Conservation (phyloP, 495 filamentous ascomycete genomes). For the Penicillium maclennaniae region DNA sequence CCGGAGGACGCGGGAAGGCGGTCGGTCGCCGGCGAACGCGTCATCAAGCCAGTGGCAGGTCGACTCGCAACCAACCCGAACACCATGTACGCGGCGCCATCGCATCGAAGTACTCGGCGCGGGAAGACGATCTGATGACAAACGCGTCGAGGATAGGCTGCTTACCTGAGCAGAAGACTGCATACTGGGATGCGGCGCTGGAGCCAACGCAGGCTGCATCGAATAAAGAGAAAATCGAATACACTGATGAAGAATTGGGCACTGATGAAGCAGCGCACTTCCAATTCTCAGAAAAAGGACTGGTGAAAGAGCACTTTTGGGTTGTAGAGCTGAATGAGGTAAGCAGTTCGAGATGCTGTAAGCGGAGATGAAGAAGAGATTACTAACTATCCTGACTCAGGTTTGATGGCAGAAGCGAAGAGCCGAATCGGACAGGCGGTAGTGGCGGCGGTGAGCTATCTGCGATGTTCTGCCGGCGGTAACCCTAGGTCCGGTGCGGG, state of each 20-base stretch:
- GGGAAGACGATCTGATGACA: slow-evolving; percentile 43
- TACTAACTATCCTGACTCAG: slow-evolving; percentile 18
- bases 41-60: slow-evolving; percentile 3
- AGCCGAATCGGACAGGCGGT: slow-evolving; percentile 12
- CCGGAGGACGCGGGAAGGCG: slow-evolving; percentile 8
- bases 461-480: background rate
- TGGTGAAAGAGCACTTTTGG: slow-evolving; percentile 16
- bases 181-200: slow-evolving; percentile 56
- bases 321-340: slow-evolving; percentile 37
- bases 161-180: slow-evolving; percentile 56
- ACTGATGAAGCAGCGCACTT: slow-evolving; percentile 2
- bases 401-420: slow-evolving; percentile 10
- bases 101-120: slow-evolving; percentile 21
- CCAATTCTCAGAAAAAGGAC: slow-evolving; percentile 6
- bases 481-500: no score
- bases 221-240: slow-evolving; percentile 9
- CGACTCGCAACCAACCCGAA: background rate
- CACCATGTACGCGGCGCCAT: slow-evolving; percentile 7
- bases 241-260: background rate
- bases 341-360: slow-evolving; percentile 35
- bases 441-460: background rate
- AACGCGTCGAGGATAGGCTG: slow-evolving; percentile 34
- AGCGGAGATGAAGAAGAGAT: slow-evolving; percentile 22
- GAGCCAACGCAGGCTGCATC: slow-evolving; percentile 56
- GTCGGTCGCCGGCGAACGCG: slow-evolving; percentile 14